A percentile compares a stretch with the other conserved stretches of the same genome.
Evolutionary conservation across 2,329 filamentous ascomycete species (phyloP).

Genomic region (Diaporthe velutina): DNA sequence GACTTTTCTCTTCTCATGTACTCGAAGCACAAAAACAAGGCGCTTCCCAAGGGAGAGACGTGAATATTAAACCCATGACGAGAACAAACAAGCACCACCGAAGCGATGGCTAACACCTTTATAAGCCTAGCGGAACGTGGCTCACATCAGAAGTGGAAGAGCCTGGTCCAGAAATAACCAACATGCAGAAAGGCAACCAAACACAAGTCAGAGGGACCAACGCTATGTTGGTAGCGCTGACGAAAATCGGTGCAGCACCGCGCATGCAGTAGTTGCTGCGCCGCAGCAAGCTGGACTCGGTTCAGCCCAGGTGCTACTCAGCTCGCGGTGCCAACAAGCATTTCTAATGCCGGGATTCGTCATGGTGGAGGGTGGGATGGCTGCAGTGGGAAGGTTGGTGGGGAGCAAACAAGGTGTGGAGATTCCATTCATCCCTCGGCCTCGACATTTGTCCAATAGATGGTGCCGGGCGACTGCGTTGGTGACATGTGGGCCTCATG

Average conservation of each 20-base stretch:
- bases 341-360: conserved; percentile 1
- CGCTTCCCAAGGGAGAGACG: background rate
- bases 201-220: background rate
- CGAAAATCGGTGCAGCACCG: background rate
- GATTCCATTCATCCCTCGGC: background rate
- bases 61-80: background rate
- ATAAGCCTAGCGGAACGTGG: conserved; percentile 16
- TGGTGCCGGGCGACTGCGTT: background rate
- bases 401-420: background rate
- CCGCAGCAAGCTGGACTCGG: background rate
- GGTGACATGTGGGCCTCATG: background rate
- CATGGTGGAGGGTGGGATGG: background rate
- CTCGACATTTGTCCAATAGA: conserved; percentile 18
- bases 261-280: background rate
- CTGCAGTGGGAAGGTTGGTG: background rate
- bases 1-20: background rate
- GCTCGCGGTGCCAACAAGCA: conserved; percentile 9
- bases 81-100: background rate
- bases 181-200: conserved; percentile 18
- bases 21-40: background rate
- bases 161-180: conserved; percentile 32
- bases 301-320: background rate
- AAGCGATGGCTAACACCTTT: conserved; percentile 1
- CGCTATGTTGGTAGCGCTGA: conserved; percentile 34
- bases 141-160: background rate